These are phyloP conservation scores for Pseudoneurospora amorphoporcata DNA, from an alignment of 495 filamentous ascomycete genomes.

Conservation along the genomic window DNA sequence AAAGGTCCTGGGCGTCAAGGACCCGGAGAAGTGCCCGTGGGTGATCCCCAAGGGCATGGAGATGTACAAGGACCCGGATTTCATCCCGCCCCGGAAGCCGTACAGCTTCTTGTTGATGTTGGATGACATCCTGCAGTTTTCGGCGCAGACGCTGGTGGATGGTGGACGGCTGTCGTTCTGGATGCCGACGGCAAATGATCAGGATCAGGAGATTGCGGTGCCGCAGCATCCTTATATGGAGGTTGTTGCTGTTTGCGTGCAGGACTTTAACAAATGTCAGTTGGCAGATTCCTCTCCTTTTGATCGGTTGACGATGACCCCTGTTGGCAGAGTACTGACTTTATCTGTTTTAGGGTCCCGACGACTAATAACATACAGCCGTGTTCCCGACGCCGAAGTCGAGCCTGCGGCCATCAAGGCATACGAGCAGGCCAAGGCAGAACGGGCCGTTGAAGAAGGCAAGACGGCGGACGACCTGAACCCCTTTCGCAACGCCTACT, in stretches of 20 bases:
- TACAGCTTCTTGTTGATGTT: slow-evolving; percentile 88
- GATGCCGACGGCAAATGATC: slow-evolving; percentile 91
- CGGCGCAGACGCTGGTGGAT: slow-evolving; percentile 67
- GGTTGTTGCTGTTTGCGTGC: slow-evolving; percentile 68
- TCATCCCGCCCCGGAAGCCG: slow-evolving; percentile 78
- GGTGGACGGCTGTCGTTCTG: slow-evolving; percentile 79
- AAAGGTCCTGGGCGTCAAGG: slow-evolving; percentile 69
- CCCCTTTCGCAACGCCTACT: slow-evolving; percentile 62
- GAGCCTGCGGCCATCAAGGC: slow-evolving; percentile 24
- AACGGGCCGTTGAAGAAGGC: slow-evolving; percentile 10
- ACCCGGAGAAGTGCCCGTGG: slow-evolving; percentile 48
- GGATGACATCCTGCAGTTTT: slow-evolving; percentile 78
- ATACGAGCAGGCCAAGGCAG: slow-evolving; percentile 27
- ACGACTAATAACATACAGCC: slow-evolving; percentile 72
- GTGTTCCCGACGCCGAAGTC: slow-evolving; percentile 53
- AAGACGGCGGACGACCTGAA: slow-evolving; percentile 68
- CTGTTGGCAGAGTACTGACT: not conserved
- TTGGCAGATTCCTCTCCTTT: not conserved
- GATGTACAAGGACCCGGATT: slow-evolving; percentile 65
- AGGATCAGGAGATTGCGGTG: slow-evolving; percentile 57
- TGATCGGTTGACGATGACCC: not conserved
- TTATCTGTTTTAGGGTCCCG: slow-evolving; percentile 57
- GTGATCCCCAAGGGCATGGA: slow-evolving; percentile 59
- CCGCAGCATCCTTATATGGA: slow-evolving; percentile 70
- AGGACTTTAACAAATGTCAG: slow-evolving; percentile 79